A percentile compares a stretch with the other conserved stretches of the same genome.
phyloP scores from a whole-genome alignment of 2,329 filamentous ascomycete genomes.

The Calonectria henricotiae region DNA sequence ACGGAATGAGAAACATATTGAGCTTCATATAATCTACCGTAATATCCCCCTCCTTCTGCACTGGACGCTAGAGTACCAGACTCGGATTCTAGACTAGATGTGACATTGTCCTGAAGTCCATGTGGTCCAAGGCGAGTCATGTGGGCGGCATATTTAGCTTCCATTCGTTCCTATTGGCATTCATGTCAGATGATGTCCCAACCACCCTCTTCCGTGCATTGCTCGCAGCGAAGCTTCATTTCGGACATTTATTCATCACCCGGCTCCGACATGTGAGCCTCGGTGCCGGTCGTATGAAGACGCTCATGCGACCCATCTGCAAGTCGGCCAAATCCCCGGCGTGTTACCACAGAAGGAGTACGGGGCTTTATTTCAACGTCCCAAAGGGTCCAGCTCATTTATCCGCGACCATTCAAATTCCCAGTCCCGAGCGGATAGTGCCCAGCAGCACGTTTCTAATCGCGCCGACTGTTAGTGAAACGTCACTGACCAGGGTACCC shows the following conservation, averaged over 20 bases:
- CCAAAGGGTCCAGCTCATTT: constrained; percentile 21
- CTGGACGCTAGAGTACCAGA: no score
- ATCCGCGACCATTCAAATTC: constrained; percentile 10
- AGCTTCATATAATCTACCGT: no score
- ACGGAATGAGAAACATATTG: no score
- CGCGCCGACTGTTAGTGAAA: constrained; percentile 36
- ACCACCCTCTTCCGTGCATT: background rate
- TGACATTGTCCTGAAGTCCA: no score
- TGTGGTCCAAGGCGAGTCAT: background rate
- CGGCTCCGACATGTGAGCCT: constrained; percentile 23
- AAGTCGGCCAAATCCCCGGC: constrained; percentile 1
- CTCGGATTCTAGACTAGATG: no score
- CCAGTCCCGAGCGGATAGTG: background rate
- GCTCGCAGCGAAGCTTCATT: background rate
- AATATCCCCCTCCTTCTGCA: no score
- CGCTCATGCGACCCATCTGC: constrained; percentile 20
- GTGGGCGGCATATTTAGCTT: background rate
- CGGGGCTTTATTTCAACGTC: constrained; percentile 10
- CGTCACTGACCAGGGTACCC: constrained; percentile 17
- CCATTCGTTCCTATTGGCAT: background rate
- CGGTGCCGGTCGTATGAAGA: constrained; percentile 16
- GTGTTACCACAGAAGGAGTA: background rate
- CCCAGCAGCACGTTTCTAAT: constrained; percentile 28
- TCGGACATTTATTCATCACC: constrained; percentile 12
- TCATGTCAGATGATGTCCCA: constrained; percentile 15